These are phyloP conservation scores for Pestalotiopsis fici DNA, from an alignment of 2,329 filamentous ascomycete genomes.

Conservation along the genomic window DNA sequence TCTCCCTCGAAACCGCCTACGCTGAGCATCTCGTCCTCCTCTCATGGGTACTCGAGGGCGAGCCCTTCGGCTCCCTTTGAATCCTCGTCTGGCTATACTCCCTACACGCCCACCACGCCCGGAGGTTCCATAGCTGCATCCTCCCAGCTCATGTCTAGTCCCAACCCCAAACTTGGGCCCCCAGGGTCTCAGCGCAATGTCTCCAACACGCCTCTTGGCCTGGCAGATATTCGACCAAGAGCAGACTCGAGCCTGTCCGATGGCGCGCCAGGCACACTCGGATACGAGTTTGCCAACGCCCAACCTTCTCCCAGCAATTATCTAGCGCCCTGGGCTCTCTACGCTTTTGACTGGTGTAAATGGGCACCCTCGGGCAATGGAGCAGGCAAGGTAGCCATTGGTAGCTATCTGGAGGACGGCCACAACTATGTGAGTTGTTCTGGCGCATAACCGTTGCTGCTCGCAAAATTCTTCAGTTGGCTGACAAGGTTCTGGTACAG, in stretches of 20 bases:
- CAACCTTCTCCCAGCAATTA: constrained; percentile 85
- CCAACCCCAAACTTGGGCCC: constrained; percentile 55
- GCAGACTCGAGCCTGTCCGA: constrained; percentile 82
- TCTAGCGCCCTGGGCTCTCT: constrained; percentile 90
- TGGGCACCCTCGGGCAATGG: constrained; percentile 82
- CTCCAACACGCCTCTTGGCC: constrained; percentile 84
- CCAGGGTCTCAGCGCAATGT: constrained; percentile 61
- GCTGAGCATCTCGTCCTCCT: constrained; percentile 47
- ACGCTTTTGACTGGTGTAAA: constrained; percentile 99
- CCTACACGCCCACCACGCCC: constrained; percentile 67
- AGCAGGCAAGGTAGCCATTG: constrained; percentile 90
- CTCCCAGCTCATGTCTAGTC: constrained; percentile 66
- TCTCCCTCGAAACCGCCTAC: constrained; percentile 66
- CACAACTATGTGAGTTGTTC: constrained; percentile 82
- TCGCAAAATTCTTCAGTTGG: not conserved
- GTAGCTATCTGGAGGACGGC: constrained; percentile 95
- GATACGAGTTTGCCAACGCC: constrained; percentile 67
- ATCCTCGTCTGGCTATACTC: constrained; percentile 51
- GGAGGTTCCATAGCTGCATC: constrained; percentile 49
- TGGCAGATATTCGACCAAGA: constrained; percentile 88
- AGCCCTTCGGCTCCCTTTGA: constrained; percentile 71
- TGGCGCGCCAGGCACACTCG: constrained; percentile 60
- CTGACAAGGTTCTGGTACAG: constrained; percentile 42
- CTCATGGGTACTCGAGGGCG: constrained; percentile 81
- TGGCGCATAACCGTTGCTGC: not conserved